These are phyloP conservation scores for Penicillium cinerascens DNA, from an alignment of 495 filamentous ascomycete genomes.

Conservation along the genomic window DNA sequence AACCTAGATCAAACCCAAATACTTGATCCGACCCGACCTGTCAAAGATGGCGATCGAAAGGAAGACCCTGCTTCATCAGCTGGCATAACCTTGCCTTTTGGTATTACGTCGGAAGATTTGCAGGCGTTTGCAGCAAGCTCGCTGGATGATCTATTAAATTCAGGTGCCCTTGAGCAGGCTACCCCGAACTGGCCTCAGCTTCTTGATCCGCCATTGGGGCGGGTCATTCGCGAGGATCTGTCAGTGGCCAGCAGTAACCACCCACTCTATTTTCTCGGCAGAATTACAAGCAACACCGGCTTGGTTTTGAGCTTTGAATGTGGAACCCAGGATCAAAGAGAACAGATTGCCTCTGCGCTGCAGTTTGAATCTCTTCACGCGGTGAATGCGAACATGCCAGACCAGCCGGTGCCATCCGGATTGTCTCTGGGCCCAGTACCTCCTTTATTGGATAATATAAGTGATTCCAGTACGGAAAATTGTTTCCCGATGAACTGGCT, in stretches of 20 bases:
- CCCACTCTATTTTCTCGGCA: constrained; percentile 17
- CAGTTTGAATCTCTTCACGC: background rate
- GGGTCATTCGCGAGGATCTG: background rate
- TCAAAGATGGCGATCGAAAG: background rate
- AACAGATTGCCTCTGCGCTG: constrained; percentile 8
- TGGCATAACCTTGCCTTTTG: constrained; percentile 1
- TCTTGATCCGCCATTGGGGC: background rate
- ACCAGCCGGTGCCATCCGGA: background rate
- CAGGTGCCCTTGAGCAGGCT: background rate
- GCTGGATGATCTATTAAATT: background rate
- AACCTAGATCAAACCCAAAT: background rate
- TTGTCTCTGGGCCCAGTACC: background rate
- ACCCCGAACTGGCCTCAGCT: constrained; percentile 8
- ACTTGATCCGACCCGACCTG: background rate
- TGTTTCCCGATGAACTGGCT: constrained; percentile 9
- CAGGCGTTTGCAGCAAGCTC: constrained; percentile 2
- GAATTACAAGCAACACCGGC: constrained; percentile 22
- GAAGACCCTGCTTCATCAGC: background rate
- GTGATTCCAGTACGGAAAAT: constrained; percentile 2
- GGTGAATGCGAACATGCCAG: background rate
- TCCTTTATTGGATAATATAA: constrained; percentile 1
- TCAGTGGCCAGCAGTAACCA: background rate
- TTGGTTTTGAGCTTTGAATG: constrained; percentile 22
- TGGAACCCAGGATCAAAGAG: constrained; percentile 16
- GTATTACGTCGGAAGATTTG: background rate